Percentiles rank a stretch among this genome's conserved stretches.
Evolutionary conservation across 768 basidiomycete genomes (phyloP).

Genomic region (Sporobolomyces roseus): DNA sequence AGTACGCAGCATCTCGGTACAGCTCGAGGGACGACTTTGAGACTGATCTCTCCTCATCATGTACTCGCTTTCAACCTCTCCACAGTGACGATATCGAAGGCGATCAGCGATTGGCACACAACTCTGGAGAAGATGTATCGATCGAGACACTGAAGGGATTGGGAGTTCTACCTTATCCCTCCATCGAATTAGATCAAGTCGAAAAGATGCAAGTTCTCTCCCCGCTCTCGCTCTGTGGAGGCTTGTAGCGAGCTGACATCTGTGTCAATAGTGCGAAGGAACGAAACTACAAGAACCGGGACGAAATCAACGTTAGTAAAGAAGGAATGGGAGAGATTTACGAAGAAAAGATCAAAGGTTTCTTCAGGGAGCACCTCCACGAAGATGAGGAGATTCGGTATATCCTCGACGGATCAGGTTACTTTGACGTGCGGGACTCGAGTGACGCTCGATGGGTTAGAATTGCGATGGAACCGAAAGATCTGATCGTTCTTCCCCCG

Average conservation of each 20-base stretch:
- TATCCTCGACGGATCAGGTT: constrained; percentile 78
- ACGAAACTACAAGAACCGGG: constrained; percentile 76
- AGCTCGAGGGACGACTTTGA: too few species aligned
- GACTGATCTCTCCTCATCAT: background rate
- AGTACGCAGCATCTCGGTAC: too few species aligned
- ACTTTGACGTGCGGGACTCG: constrained; percentile 81
- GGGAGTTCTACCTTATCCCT: constrained; percentile 65
- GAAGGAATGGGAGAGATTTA: constrained; percentile 77
- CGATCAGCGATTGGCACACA: constrained; percentile 77
- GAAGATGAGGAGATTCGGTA: constrained; percentile 95
- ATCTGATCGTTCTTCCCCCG: constrained; percentile 78
- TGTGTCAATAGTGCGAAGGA: constrained; percentile 54
- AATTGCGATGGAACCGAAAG: constrained; percentile 68
- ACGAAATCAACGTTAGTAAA: constrained; percentile 70
- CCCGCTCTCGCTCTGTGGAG: too few species aligned
- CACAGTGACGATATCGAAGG: constrained; percentile 40
- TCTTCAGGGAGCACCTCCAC: constrained; percentile 72
- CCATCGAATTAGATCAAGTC: constrained; percentile 61
- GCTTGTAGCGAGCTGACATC: background rate
- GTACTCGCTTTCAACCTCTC: background rate
- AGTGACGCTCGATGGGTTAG: constrained; percentile 75
- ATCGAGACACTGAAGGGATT: constrained; percentile 56
- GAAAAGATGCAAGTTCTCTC: constrained; percentile 50
- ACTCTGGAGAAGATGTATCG: constrained; percentile 61
- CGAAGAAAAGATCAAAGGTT: constrained; percentile 73